Percentiles rank a stretch among this genome's conserved stretches.
Evolutionary conservation across 495 filamentous ascomycete genomes (phyloP).

Genomic region (Cercophora scortea): DNA sequence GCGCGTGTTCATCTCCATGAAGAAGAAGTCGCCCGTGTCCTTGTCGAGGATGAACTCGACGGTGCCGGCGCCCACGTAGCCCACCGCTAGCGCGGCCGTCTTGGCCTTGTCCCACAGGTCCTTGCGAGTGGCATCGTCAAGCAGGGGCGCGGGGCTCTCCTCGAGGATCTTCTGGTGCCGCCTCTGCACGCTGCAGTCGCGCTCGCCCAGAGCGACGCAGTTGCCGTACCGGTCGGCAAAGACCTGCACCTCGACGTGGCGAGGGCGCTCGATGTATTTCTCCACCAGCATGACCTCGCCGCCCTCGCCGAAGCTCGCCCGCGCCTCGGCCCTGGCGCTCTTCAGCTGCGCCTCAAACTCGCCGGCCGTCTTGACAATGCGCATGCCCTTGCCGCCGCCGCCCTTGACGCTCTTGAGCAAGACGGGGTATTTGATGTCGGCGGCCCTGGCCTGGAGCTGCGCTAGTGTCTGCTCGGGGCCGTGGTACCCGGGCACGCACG

Average conservation of each 20-base stretch:
- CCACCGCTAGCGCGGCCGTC: slow-evolving; percentile 81
- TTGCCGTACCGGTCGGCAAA: slow-evolving; percentile 90
- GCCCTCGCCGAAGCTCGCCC: slow-evolving; percentile 82
- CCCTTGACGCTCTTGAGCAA: slow-evolving; percentile 96
- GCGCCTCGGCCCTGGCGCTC: slow-evolving; percentile 83
- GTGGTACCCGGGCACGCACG: slow-evolving; percentile 95
- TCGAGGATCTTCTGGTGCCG: slow-evolving; percentile 97
- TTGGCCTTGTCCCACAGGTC: slow-evolving; percentile 93
- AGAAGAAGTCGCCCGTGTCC: slow-evolving; percentile 88
- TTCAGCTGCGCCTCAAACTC: slow-evolving; percentile 77
- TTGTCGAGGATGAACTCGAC: slow-evolving; percentile 99
- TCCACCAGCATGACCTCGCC: slow-evolving; percentile 90
- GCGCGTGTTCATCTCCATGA: slow-evolving; percentile 99
- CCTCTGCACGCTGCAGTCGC: slow-evolving; percentile 81
- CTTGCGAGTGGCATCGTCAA: slow-evolving; percentile 68
- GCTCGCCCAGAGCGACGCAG: slow-evolving; percentile 74
- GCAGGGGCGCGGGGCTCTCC: slow-evolving; percentile 85
- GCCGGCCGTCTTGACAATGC: slow-evolving; percentile 66
- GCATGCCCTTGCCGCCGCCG: slow-evolving; percentile 97
- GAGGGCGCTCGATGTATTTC: slow-evolving; percentile 88
- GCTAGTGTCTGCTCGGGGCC: slow-evolving; percentile 71
- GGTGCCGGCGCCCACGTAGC: slow-evolving; percentile 92
- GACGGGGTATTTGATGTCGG: slow-evolving; percentile 82
- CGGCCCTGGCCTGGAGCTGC: slow-evolving; percentile 64
- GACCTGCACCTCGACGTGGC: slow-evolving; percentile 96